These are phyloP conservation scores for Suhomyces xylopsoci DNA, from an alignment of 805 yeast species.

Conservation along the genomic window DNA sequence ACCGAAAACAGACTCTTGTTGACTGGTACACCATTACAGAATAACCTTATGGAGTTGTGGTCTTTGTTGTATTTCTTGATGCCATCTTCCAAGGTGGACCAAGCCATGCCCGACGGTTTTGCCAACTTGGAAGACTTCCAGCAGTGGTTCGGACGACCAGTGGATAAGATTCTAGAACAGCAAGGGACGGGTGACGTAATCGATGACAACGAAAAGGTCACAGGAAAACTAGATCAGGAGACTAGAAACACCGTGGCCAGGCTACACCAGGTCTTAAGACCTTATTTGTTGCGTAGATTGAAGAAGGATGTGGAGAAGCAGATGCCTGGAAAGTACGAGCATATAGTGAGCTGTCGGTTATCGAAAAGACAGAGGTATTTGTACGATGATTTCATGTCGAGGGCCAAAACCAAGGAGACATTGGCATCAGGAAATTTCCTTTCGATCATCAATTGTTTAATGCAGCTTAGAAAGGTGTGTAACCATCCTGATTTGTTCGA, in stretches of 20 bases:
- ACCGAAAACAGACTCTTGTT: constrained; percentile 82
- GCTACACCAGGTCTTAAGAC: constrained; percentile 89
- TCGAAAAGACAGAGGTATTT: constrained; percentile 89
- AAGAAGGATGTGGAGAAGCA: constrained; percentile 97
- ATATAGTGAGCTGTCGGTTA: constrained; percentile 84
- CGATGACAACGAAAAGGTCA: constrained; percentile 36
- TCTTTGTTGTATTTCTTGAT: constrained; percentile 88
- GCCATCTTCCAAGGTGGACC: constrained; percentile 79
- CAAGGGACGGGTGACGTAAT: constrained; percentile 38
- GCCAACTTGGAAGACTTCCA: constrained; percentile 95
- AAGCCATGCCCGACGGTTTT: constrained; percentile 90
- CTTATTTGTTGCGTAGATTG: constrained; percentile 84
- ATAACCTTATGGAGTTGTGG: constrained; percentile 94
- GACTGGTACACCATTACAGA: constrained; percentile 97
- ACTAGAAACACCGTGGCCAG: constrained; percentile 82
- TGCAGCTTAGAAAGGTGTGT: constrained; percentile 97
- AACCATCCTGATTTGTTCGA: constrained; percentile 97
- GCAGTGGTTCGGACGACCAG: constrained; percentile 98
- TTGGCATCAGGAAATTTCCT: constrained; percentile 91
- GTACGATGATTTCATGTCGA: constrained; percentile 95
- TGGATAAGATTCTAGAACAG: constrained; percentile 84
- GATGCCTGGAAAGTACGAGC: constrained; percentile 98
- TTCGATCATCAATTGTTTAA: constrained; percentile 92
- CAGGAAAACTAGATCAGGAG: constrained; percentile 58
- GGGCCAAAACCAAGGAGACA: constrained; percentile 94